Evolutionary conservation across 306 rosid species (phyloP).

Genomic region (Trifolium fragiferum): DNA sequence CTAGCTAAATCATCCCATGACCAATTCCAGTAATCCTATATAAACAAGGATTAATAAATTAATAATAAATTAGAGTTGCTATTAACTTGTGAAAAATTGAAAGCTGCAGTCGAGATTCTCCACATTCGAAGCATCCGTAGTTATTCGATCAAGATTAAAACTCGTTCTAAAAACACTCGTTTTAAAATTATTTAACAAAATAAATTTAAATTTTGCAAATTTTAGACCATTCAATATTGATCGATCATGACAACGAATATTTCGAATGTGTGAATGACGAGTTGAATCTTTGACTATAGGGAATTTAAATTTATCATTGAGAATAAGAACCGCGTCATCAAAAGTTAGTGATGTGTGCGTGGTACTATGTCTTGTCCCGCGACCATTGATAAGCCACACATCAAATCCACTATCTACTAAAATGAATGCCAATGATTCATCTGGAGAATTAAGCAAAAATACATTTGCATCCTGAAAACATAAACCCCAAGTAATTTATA

Average conservation of each 20-base stretch:
- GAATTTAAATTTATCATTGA: not conserved
- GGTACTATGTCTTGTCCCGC: slow-evolving; percentile 63
- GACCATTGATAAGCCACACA: slow-evolving; percentile 70
- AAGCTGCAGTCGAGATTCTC: not conserved
- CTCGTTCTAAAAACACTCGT: no score
- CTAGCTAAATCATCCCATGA: slow-evolving; percentile 85
- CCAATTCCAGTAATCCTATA: slow-evolving; percentile 89
- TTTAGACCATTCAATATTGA: no score
- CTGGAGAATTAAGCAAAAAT: slow-evolving; percentile 65
- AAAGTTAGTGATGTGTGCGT: slow-evolving; percentile 50
- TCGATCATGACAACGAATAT: no score
- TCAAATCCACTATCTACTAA: slow-evolving; percentile 72
- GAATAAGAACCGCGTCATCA: slow-evolving; percentile 43
- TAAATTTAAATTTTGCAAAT: no score
- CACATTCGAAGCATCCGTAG: not conserved
- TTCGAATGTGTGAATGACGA: not conserved
- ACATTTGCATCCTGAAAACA: slow-evolving; percentile 54
- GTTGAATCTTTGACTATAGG: not conserved
- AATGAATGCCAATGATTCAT: slow-evolving; percentile 61
- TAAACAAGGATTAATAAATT: not conserved
- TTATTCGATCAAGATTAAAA: no score
- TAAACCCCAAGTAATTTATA: not conserved
- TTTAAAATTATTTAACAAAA: no score
- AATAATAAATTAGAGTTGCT: no score
- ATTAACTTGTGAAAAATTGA: no score